Conservation (phyloP, 371 early-diverging fungal genomes). For the Mucor piriformis region DNA sequence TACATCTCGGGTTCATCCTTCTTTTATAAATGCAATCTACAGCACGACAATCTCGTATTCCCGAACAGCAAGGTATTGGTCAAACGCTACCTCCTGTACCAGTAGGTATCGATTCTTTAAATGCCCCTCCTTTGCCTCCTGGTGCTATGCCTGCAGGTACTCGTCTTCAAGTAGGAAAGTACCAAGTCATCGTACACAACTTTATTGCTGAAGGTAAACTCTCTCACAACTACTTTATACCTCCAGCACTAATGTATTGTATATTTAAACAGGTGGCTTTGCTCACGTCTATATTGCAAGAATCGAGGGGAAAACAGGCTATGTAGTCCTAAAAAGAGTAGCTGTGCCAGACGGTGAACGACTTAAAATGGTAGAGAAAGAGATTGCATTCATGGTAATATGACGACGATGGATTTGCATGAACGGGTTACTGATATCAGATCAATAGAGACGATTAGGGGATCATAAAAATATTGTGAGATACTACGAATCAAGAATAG, state of each 20-base stretch:
- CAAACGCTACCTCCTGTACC: constrained; percentile 54
- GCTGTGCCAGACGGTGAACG: constrained; percentile 73
- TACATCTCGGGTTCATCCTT: constrained; percentile 9
- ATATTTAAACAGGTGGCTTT: constrained; percentile 88
- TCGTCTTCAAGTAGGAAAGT: constrained; percentile 53
- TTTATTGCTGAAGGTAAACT: constrained; percentile 55
- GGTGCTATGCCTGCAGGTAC: constrained; percentile 60
- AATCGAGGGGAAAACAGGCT: constrained; percentile 52
- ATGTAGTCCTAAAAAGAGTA: constrained; percentile 79
- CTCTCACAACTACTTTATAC: too few relatives aligned
- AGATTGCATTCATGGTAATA: constrained; percentile 78
- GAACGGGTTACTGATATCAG: too few relatives aligned
- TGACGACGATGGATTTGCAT: too few relatives aligned
- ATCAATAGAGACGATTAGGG: constrained; percentile 69
- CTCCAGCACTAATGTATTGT: too few relatives aligned
- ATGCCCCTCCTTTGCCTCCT: constrained; percentile 40
- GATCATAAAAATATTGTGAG: constrained; percentile 85
- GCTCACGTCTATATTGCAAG: constrained; percentile 87
- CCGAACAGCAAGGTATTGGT: constrained; percentile 51
- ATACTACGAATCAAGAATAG: constrained; percentile 75
- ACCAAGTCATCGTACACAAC: constrained; percentile 57
- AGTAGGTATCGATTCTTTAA: constrained; percentile 41
- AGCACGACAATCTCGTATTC: constrained; percentile 44
- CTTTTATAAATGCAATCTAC: constrained; percentile 15
- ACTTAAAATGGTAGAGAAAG: constrained; percentile 67